Conservation (phyloP, 108 stramenopile genomes). For the Schizochytrium sp. region DNA sequence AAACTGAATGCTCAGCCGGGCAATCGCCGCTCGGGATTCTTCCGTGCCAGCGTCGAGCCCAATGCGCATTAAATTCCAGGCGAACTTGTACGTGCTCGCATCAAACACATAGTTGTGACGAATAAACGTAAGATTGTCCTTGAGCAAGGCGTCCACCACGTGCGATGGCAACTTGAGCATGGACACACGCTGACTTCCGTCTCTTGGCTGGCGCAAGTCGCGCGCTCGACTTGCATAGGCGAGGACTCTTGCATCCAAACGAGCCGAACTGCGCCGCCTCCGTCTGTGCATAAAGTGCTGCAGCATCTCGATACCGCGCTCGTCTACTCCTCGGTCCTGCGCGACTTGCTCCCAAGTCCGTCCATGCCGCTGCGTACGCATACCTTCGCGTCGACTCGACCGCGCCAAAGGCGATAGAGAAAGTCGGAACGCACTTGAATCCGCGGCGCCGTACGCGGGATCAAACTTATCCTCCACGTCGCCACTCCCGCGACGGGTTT, state of each 20-base stretch:
- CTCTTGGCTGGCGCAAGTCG: not conserved
- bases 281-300: slow-evolving; percentile 1
- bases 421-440: not conserved
- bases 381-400: not conserved
- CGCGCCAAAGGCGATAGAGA: not conserved
- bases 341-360: not conserved
- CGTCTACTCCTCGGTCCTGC: not conserved
- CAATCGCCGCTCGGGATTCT: not conserved
- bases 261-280: not conserved
- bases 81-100: not conserved
- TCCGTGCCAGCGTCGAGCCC: not conserved
- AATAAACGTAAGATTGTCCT: not conserved
- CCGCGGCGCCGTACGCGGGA: not conserved
- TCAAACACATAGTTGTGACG: not conserved
- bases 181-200: not conserved
- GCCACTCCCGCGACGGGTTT: too few relatives aligned
- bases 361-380: not conserved
- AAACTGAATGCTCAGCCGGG: not conserved
- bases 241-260: not conserved
- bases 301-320: not conserved
- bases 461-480: not conserved
- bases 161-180: not conserved
- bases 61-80: not conserved
- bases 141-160: not conserved
- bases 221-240: not conserved